Evolutionary conservation across 2,329 filamentous ascomycete species (phyloP).

Genomic region (Colletotrichum sojae): DNA sequence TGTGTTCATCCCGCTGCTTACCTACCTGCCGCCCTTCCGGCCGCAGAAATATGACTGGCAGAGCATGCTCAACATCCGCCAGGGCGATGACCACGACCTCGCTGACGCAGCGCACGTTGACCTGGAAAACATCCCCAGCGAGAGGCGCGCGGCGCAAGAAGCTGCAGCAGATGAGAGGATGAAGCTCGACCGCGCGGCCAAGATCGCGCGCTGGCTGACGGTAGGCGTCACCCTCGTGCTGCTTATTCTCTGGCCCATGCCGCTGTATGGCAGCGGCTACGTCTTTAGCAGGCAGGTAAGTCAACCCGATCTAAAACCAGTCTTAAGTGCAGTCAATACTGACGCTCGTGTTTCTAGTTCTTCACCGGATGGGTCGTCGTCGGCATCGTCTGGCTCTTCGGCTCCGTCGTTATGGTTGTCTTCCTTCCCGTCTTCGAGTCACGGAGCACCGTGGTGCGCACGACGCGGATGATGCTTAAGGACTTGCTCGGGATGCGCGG

Average conservation of each 20-base stretch:
- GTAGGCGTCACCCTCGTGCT: slow-evolving; percentile 71
- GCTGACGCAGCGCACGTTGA: slow-evolving; percentile 74
- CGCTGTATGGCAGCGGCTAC: slow-evolving; percentile 48
- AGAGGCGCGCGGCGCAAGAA: slow-evolving; percentile 45
- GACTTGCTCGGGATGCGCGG: slow-evolving; percentile 27
- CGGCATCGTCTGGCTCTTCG: slow-evolving; percentile 80
- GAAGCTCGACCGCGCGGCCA: slow-evolving; percentile 63
- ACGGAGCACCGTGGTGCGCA: slow-evolving; percentile 34
- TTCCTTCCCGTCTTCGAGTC: slow-evolving; percentile 40
- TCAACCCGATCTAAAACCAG: rapidly evolving
- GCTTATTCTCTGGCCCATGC: slow-evolving; percentile 49
- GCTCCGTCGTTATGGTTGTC: slow-evolving; percentile 39
- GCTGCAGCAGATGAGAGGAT: slow-evolving; percentile 52
- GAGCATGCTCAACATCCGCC: slow-evolving; percentile 80
- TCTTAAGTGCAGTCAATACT: no score
- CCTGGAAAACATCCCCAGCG: slow-evolving; percentile 73
- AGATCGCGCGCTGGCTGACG: slow-evolving; percentile 63
- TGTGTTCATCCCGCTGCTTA: slow-evolving; percentile 79
- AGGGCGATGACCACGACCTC: slow-evolving; percentile 80
- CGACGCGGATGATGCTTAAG: slow-evolving; percentile 36
- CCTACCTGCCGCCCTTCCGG: slow-evolving; percentile 61
- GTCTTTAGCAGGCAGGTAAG: slow-evolving; percentile 45
- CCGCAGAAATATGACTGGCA: slow-evolving; percentile 81
- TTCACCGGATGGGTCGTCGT: slow-evolving; percentile 82
- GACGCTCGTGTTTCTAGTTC: slow-evolving; percentile 58